phyloP scores from a whole-genome alignment of 768 basidiomycete species.

The Russula abietina region DNA sequence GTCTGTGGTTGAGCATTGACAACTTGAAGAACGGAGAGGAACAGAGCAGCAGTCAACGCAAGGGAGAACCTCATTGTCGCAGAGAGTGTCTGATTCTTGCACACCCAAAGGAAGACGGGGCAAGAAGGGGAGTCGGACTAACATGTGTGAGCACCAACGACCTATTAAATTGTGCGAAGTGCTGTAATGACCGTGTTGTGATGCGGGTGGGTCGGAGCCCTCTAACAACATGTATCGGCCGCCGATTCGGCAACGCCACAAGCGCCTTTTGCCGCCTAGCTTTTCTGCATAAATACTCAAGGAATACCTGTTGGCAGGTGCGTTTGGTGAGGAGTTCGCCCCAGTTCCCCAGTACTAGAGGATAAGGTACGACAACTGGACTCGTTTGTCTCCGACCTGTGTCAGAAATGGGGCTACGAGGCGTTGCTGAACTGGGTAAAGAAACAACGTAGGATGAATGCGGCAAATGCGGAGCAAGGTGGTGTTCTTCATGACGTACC shows the following conservation, averaged over 20 bases:
- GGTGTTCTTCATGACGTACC: background rate
- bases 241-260: background rate
- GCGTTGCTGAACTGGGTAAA: too few relatives aligned
- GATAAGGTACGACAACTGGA: background rate
- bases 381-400: background rate
- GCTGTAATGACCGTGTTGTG: background rate
- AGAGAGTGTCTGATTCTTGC: background rate
- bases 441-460: background rate
- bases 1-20: slow-evolving; percentile 36
- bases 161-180: background rate
- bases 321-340: too few relatives aligned
- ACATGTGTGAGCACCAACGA: background rate
- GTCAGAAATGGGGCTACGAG: too few relatives aligned
- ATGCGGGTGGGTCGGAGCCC: background rate
- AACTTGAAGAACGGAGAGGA: slow-evolving; percentile 32
- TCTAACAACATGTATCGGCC: background rate
- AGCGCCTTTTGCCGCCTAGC: background rate
- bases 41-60: slow-evolving; percentile 27
- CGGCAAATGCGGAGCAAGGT: background rate
- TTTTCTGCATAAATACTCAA: too few relatives aligned
- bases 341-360: too few relatives aligned
- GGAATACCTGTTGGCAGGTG: background rate
- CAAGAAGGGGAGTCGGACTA: background rate
- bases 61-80: slow-evolving; percentile 32
- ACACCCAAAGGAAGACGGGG: background rate